Percentiles rank a stretch among this genome's conserved stretches.
phyloP scores from a whole-genome alignment of 208 protist species.

The Crithidia expoeki region DNA sequence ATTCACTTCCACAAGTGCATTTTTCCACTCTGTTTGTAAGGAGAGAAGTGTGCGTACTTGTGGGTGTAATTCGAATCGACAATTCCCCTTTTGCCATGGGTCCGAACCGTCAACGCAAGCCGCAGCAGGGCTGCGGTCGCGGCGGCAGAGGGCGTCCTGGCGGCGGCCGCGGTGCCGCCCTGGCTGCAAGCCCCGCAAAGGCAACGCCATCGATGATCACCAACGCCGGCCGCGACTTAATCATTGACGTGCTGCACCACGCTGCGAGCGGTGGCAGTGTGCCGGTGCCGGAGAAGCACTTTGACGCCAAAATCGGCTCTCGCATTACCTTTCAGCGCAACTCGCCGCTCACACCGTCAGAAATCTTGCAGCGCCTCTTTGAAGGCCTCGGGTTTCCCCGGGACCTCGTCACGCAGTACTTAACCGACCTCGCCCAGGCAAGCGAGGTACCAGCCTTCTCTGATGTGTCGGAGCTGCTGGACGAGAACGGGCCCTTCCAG shows the following conservation, averaged over 20 bases:
- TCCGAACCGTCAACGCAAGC: constrained; percentile 77
- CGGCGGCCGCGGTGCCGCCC: constrained; percentile 29
- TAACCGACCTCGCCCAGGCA: constrained; percentile 70
- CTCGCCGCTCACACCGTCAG: constrained; percentile 63
- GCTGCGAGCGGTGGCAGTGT: constrained; percentile 79
- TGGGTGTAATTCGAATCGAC: too few species aligned
- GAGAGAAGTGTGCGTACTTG: neutral
- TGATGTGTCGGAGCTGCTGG: constrained; percentile 67
- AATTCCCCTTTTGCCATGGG: too few species aligned
- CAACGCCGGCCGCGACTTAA: constrained; percentile 70
- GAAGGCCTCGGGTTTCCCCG: constrained; percentile 89
- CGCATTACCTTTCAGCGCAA: constrained; percentile 85
- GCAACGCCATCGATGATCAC: constrained; percentile 75
- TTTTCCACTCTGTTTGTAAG: neutral
- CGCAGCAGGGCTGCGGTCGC: constrained; percentile 32
- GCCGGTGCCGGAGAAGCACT: constrained; percentile 86
- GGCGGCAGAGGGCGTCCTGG: constrained; percentile 44
- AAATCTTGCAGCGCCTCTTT: constrained; percentile 76
- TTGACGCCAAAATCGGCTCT: constrained; percentile 60
- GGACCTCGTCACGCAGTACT: constrained; percentile 78
- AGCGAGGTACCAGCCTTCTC: constrained; percentile 55
- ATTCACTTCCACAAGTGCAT: neutral
- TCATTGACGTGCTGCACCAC: constrained; percentile 91
- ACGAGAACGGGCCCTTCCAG: constrained; percentile 63
- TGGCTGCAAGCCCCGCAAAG: constrained; percentile 22